Percentiles rank a stretch among this genome's conserved stretches.
These are phyloP conservation scores for Paramarasmius palmivorus DNA, from an alignment of 1,284 basidiomycete species.

Conservation along the genomic window DNA sequence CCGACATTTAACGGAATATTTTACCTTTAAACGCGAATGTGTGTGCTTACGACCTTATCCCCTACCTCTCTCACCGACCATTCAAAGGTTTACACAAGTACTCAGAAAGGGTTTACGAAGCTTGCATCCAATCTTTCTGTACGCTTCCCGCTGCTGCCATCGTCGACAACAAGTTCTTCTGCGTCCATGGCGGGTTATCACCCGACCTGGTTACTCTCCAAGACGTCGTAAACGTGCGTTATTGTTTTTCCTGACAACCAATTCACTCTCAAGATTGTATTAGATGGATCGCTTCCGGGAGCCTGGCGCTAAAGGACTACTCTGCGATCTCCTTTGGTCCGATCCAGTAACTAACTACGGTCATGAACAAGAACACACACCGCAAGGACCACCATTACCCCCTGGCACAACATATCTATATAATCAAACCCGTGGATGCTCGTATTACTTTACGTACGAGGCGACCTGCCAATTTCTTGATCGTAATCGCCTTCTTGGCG, in stretches of 20 bases:
- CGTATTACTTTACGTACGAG: conserved; percentile 94
- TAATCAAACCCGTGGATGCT: conserved; percentile 92
- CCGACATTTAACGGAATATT: conserved; percentile 93
- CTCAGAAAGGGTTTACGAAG: conserved; percentile 83
- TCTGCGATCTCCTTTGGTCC: conserved; percentile 96
- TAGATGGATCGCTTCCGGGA: conserved; percentile 93
- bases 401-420: conserved; percentile 71
- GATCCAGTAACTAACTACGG: conserved; percentile 85
- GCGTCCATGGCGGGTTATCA: conserved; percentile 95
- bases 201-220: conserved; percentile 85
- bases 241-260: conserved; percentile 11
- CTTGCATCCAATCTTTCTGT: conserved; percentile 90
- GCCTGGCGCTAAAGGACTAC: conserved; percentile 88
- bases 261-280: conserved; percentile 5
- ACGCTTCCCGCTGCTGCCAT: conserved; percentile 90
- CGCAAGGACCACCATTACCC: conserved; percentile 35
- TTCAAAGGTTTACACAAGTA: conserved; percentile 88
- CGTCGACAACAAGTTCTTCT: conserved; percentile 97
- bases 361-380: conserved; percentile 47
- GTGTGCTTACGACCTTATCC: conserved; percentile 22
- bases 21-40: conserved; percentile 97
- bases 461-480: conserved; percentile 95
- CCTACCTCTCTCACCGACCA: neutral
- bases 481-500: conserved; percentile 87
- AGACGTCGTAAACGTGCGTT: conserved; percentile 74